Evolutionary conservation across 2,329 filamentous ascomycete species (phyloP).

Genomic region (Aspergillus fijiensis): DNA sequence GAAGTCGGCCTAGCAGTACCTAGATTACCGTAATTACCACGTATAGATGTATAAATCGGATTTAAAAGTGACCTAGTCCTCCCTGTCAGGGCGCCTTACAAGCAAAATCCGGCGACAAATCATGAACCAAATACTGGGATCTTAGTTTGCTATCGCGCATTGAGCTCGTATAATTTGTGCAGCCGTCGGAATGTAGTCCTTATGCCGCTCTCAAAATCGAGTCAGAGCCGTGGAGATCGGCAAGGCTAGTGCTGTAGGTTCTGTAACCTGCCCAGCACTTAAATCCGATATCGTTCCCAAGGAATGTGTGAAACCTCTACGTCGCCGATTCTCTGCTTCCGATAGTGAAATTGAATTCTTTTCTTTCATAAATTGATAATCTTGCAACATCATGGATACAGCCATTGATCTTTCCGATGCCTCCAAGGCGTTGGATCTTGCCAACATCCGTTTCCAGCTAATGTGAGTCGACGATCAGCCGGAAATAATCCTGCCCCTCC

Average conservation of each 20-base stretch:
- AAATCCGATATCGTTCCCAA: background rate
- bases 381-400: constrained; percentile 68
- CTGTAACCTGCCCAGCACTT: background rate
- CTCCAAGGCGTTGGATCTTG: constrained; percentile 80
- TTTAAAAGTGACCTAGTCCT: background rate
- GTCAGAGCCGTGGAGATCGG: background rate
- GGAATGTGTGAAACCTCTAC: background rate
- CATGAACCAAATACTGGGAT: background rate
- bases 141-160: background rate
- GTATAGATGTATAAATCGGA: background rate
- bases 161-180: background rate
- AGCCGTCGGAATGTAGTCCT: background rate
- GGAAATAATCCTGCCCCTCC: background rate
- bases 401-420: constrained; percentile 85
- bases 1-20: background rate
- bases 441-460: constrained; percentile 88
- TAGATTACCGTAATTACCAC: background rate
- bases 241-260: background rate
- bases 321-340: background rate
- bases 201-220: background rate
- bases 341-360: background rate
- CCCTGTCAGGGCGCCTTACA: background rate
- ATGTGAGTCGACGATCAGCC: constrained; percentile 61
- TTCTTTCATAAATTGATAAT: background rate
- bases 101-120: background rate